Base-by-base conservation (phyloP, 805 yeast genomes). In the Candida peoriensis region DNA sequence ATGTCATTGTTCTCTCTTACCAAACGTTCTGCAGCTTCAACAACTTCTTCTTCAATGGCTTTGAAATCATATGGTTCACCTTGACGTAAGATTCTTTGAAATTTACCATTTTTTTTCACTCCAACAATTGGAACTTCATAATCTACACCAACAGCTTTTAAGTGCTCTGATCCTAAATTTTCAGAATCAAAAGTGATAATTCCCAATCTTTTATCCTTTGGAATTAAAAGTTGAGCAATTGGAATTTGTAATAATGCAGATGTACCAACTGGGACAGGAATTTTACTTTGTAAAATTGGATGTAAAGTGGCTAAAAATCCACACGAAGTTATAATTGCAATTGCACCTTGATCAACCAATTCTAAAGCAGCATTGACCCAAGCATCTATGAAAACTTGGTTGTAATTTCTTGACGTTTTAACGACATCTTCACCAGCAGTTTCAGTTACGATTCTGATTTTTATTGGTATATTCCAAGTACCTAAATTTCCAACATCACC, bases 271-370 rank as follows among this genome's bases (percentile, higher is more conserved):
- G 66, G 65, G 17, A 60, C 52, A 1, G 52, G 45, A n/a, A 56
- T 46, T 38, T 44, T 39, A 0, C 43, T 38, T n/a, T 53, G 51
- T 6, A 60, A 25, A 9, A 44, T 37, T 12, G 46, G 36, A 23
- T 61, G 64, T 9, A 54, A 26, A 8, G 55, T 54, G 2, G 63
- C 60, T 7, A 61, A 42, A 37, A 60, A 61, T 12, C 64, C 64
- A 43, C 65, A 61, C 4, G 62, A 55, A 4, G 64, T 57, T 15
- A 57, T 50, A 6, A 58, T 40, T 13, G 63, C 64, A 34, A 56
- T 41, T 3, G 62, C 62, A 10, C 66, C 66, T 28, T 50, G 44
- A 2, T 47, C 48, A 12, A 51, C 52, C 8, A 58, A 33, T 16
- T 45, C 46, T 14, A 45, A 27, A 19, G 57, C 55, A n/a, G 57